Percentiles rank a stretch among this genome's conserved stretches.
Conservation (phyloP, 805 yeast species). For the Kuraishia molischiana region DNA sequence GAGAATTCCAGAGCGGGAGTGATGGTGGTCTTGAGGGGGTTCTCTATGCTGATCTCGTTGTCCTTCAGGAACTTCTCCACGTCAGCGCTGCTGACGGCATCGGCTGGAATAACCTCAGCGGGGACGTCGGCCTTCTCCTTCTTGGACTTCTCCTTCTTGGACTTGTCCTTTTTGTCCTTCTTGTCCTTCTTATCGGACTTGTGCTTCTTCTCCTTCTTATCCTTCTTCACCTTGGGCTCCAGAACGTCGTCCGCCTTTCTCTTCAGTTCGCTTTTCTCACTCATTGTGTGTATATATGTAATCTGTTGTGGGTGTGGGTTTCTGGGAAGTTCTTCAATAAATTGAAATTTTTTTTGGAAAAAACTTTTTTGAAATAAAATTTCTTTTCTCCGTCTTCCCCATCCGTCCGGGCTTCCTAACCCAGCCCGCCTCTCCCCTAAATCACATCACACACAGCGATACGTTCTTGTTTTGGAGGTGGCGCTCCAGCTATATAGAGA, state of each 20-base stretch:
- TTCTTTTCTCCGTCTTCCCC: not conserved
- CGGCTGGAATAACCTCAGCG: constrained; percentile 4
- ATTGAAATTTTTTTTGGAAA: too few species aligned
- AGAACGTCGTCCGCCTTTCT: constrained; percentile 13
- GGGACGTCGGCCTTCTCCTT: constrained; percentile 7
- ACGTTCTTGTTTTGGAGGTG: too few species aligned
- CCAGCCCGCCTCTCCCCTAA: not conserved
- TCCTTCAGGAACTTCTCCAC: constrained; percentile 52
- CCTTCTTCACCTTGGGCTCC: constrained; percentile 4
- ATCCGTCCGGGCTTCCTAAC: not conserved
- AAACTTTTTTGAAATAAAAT: not conserved
- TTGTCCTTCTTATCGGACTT: constrained; percentile 15
- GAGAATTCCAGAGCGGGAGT: constrained; percentile 66
- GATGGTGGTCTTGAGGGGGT: constrained; percentile 38
- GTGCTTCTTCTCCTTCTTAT: constrained; percentile 18
- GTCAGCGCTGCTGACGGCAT: constrained; percentile 36
- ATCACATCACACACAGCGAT: too few species aligned
- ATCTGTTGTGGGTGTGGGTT: too few species aligned
- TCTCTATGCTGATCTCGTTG: constrained; percentile 77
- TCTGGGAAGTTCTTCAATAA: too few species aligned
- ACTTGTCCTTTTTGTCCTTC: constrained; percentile 21
- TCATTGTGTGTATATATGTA: too few species aligned
- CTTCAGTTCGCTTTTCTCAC: too few species aligned
- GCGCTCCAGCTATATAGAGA: too few species aligned
- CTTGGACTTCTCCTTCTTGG: constrained; percentile 20